These are phyloP conservation scores for Penicillium ochrochloron DNA, from an alignment of 495 filamentous ascomycete species.

Conservation along the genomic window DNA sequence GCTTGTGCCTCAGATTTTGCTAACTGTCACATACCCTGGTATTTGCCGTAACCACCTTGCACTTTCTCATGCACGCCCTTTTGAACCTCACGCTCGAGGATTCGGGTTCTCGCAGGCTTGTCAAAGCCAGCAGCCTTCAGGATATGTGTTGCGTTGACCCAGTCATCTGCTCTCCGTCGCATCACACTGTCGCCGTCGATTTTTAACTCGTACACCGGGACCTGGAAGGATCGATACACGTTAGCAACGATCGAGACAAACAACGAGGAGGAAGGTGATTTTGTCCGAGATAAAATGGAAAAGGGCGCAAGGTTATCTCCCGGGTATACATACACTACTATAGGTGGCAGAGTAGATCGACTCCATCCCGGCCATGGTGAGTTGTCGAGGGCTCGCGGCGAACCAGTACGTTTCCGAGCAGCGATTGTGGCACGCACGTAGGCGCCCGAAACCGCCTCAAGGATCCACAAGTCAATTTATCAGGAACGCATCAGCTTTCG, in stretches of 20 bases:
- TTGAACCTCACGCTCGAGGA: constrained; percentile 95
- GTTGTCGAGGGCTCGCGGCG: constrained; percentile 27
- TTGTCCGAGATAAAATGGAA: not conserved
- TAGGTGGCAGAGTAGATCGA: constrained; percentile 88
- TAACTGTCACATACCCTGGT: constrained; percentile 70
- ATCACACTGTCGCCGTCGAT: constrained; percentile 81
- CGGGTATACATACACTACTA: constrained; percentile 72
- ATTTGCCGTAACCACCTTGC: constrained; percentile 98
- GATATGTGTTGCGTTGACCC: constrained; percentile 96
- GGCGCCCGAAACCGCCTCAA: constrained; percentile 19
- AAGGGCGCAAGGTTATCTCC: not conserved
- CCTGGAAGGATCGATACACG: constrained; percentile 50
- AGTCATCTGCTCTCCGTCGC: constrained; percentile 85
- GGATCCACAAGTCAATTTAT: constrained; percentile 20
- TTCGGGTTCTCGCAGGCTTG: constrained; percentile 91
- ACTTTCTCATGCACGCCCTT: constrained; percentile 97
- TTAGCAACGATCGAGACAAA: constrained; percentile 1
- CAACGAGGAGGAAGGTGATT: not conserved
- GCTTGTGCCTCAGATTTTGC: no score
- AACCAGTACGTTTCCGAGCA: constrained; percentile 31
- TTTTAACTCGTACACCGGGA: constrained; percentile 89
- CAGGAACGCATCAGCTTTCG: constrained; percentile 18
- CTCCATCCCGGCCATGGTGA: constrained; percentile 48
- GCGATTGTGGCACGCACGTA: constrained; percentile 23
- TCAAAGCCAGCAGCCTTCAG: constrained; percentile 83